phyloP scores from a whole-genome alignment of 768 basidiomycete species.

The Serendipita sp. region DNA sequence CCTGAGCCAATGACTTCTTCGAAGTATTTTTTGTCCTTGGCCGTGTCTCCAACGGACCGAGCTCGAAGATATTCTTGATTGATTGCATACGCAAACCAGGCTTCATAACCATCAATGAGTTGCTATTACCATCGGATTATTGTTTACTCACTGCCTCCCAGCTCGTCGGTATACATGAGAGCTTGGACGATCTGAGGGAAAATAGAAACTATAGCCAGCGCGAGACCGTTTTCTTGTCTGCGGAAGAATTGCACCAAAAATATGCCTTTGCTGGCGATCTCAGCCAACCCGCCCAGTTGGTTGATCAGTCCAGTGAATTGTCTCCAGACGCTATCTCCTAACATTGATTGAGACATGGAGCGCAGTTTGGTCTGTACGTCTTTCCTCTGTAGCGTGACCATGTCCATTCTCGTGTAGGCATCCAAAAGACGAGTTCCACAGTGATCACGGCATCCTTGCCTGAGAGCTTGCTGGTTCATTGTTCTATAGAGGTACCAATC shows the following conservation, averaged over 20 bases:
- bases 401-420: not conserved
- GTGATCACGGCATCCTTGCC: no score
- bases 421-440: not conserved
- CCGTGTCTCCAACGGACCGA: not conserved
- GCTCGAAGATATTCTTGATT: not conserved
- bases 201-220: not conserved
- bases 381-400: not conserved
- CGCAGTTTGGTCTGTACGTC: not conserved
- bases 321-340: not conserved
- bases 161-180: not conserved
- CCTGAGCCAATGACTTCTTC: not conserved
- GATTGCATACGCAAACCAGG: conserved; percentile 1
- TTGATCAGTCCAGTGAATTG: not conserved
- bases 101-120: not conserved
- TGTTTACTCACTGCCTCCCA: not conserved
- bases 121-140: not conserved
- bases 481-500: no score
- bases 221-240: not conserved
- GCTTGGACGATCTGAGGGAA: not conserved
- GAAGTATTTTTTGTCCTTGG: not conserved
- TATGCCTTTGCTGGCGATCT: not conserved
- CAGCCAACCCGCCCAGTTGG: not conserved
- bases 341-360: not conserved
- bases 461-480: no score
- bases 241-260: not conserved